Base-by-base conservation (phyloP, 371 early-diverging fungal genomes). In the Rhizomucor pusillus region DNA sequence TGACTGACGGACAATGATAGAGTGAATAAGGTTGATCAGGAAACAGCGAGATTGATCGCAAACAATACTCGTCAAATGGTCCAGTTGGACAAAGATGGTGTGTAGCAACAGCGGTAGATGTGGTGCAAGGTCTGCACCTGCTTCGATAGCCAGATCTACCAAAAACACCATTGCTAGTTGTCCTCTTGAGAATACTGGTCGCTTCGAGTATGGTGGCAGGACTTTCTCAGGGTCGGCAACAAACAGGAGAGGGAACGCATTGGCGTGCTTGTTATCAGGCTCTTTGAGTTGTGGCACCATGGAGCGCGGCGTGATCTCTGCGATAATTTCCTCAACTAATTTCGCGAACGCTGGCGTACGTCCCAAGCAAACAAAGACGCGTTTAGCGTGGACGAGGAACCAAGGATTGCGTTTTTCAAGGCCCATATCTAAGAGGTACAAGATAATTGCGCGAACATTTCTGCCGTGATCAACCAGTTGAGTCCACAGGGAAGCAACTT, bases 21-120 rank as follows among this genome's bases (percentile, higher is more conserved):
- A 80, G 51, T 89, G 89, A 5, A 91, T 87, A 46, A 96, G 52
- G 56, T 92, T 90, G 49, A 92, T 83, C 18, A 95, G 71, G 29
- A 95, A 79, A 4, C 86, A 78, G 14, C 93, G 80, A 6, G 87
- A 86, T 64, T 92, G 89, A 47, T 92, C 92, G 57, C 90, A 88
- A 1, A 90, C 79, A 23, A 90, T 74, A 13, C 86, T 82, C 12
- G 89, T 87, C 36, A 85, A 76, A 57, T 89, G 87, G 52, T 92
- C 91, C 23, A 92, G 59, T 46, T 93, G 93, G 5, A 92, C 88
- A 71, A 89, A 86, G 25, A 90, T 75, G 20, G 85, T 76, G 54
- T 91, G 91, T 2, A 94, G 56, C 14, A 94, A 63, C 3, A 87
- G 57, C 1, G 93, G 90, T 1, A 94, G 68, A 63, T 90, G 86